These are phyloP conservation scores for Acidomyces sp. DNA, from an alignment of 495 filamentous ascomycete species.

Conservation along the genomic window DNA sequence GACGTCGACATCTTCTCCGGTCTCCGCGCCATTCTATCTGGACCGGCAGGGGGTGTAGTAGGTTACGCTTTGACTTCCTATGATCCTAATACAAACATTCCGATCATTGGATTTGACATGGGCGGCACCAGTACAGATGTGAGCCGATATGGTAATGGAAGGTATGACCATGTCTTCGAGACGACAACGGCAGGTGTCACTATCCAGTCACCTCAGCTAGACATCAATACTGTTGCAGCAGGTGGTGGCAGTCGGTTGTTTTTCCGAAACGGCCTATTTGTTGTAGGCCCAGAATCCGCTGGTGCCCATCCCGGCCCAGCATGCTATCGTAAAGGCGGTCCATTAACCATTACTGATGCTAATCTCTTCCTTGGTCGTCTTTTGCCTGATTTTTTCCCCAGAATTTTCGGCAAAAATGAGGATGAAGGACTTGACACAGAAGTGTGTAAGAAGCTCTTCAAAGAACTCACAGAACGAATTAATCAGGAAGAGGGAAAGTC, in stretches of 20 bases:
- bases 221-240: constrained; percentile 96
- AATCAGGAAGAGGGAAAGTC: constrained; percentile 47
- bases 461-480: constrained; percentile 64
- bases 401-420: constrained; percentile 90
- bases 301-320: constrained; percentile 87
- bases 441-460: constrained; percentile 62
- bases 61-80: constrained; percentile 91
- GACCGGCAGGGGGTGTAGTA: constrained; percentile 64
- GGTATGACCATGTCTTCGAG: constrained; percentile 94
- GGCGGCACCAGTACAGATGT: constrained; percentile 91
- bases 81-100: constrained; percentile 70
- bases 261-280: constrained; percentile 85
- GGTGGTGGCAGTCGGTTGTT: constrained; percentile 83
- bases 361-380: constrained; percentile 82
- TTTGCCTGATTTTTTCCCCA: constrained; percentile 89
- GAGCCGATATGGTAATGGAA: constrained; percentile 72
- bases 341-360: constrained; percentile 85
- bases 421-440: constrained; percentile 71
- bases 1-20: constrained; percentile 66
- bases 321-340: constrained; percentile 89
- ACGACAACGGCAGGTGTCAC: constrained; percentile 93
- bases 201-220: constrained; percentile 87
- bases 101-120: constrained; percentile 97
- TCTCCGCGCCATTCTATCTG: constrained; percentile 62
- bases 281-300: constrained; percentile 91